phyloP scores from a whole-genome alignment of 1,139 yeast species.

The Kurtzmaniella quercitrusa region DNA sequence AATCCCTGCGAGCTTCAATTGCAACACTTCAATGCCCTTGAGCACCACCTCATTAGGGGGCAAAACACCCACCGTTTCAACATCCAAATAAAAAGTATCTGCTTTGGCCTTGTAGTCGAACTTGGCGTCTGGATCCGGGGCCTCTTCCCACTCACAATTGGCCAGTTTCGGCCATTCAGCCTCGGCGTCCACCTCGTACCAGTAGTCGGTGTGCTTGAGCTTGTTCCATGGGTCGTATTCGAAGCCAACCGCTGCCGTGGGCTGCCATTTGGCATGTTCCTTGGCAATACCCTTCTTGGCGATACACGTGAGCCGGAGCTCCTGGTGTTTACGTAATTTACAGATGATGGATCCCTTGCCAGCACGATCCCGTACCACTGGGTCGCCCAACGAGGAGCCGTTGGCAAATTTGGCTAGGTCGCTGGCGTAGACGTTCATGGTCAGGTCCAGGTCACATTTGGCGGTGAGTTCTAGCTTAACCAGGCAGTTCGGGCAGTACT shows the following conservation, averaged over 20 bases:
- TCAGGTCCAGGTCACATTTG: constrained; percentile 79
- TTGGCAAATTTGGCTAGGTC: constrained; percentile 61
- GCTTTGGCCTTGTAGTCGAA: constrained; percentile 88
- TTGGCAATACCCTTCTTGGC: constrained; percentile 98
- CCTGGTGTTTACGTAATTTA: constrained; percentile 90
- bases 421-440: constrained; percentile 85
- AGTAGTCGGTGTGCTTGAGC: constrained; percentile 87
- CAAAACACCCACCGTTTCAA: constrained; percentile 88
- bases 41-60: constrained; percentile 86
- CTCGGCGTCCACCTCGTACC: constrained; percentile 90
- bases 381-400: constrained; percentile 63
- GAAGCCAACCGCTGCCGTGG: constrained; percentile 94
- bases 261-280: constrained; percentile 98
- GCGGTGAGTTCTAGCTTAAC: constrained; percentile 85
- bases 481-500: constrained; percentile 91
- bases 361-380: constrained; percentile 69
- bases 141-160: constrained; percentile 95
- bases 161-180: constrained; percentile 90
- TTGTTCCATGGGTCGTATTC: constrained; percentile 99
- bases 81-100: constrained; percentile 73
- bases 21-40: constrained; percentile 79
- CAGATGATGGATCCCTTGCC: constrained; percentile 84
- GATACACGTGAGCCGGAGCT: constrained; percentile 79
- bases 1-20: constrained; percentile 86
- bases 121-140: constrained; percentile 81